Evolutionary conservation across 2,329 filamentous ascomycete genomes (phyloP), one percentile per base, ranked within the genome.

Genomic region (Amesomyces nigricolor): DNA sequence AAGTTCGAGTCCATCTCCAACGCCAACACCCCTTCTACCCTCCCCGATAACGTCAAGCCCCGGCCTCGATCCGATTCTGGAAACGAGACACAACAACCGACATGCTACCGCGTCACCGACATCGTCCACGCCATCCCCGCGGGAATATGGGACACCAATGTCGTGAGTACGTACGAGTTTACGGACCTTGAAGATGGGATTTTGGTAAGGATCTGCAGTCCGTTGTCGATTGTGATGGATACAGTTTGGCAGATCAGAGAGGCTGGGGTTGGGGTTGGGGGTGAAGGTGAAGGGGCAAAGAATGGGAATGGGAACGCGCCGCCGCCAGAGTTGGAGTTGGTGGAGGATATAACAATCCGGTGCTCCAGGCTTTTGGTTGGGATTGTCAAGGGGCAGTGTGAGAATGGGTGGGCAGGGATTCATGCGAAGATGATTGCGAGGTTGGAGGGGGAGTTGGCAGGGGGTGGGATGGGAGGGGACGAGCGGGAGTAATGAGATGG

Each of bases 131-230:
- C 77, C 38, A 69, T 82, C 22, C 78, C 79, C 3, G 77, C 77
- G 13, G 78, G 78, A 2, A 70, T 82, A 29, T 82, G 78, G 78
- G 78, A 79, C 63, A 76, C 72, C 50, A 75, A 76, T 47, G 75
- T 82, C 6, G 72, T 77, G 51, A 81, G 78, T 68, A 74, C 66
- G 5, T 79, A 79, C 63, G 79, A 82, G 67, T 77, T 82, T 58
- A 75, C 77, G 16, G 67, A 79, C 58, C 67, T 77, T 16, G 68
- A 69, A n/a, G 70, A 66, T 29, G 80, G 80, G 16, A 62, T 79
- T 6, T 81, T 80, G 64, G 75, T 79, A 42, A 68, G 78, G 9
- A 75, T 81, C 52, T 70, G 69, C 43, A 77, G 76, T 40, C 78
- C 79, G 17, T 62, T 82, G 65, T 73, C 71, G 44, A 69, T 80